These are phyloP conservation scores for Stachybotrys chartarum DNA, from an alignment of 2,329 filamentous ascomycete genomes.

Conservation along the genomic window DNA sequence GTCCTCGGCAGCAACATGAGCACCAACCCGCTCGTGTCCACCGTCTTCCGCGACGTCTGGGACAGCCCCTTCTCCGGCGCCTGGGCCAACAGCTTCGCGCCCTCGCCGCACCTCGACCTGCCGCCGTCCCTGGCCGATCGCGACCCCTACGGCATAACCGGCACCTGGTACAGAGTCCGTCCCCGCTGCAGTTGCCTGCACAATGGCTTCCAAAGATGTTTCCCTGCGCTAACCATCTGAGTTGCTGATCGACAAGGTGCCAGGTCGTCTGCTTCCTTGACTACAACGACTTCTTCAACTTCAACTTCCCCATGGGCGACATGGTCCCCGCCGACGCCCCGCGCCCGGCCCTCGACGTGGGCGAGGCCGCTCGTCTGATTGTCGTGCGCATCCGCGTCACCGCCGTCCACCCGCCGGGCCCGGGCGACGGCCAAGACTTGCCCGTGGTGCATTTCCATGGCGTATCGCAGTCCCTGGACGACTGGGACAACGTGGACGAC, in stretches of 20 bases:
- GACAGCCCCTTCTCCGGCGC: slow-evolving; percentile 47
- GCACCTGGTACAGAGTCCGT: slow-evolving; percentile 62
- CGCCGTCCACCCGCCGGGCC: slow-evolving; percentile 49
- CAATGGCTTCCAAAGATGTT: not conserved
- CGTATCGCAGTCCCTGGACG: slow-evolving; percentile 53
- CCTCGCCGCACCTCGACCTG: slow-evolving; percentile 24
- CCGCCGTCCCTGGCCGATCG: slow-evolving; percentile 35
- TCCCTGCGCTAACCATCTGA: not conserved
- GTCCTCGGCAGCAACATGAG: slow-evolving; percentile 58
- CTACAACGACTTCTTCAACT: slow-evolving; percentile 64
- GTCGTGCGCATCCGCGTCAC: slow-evolving; percentile 59
- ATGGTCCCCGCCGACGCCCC: slow-evolving; percentile 33
- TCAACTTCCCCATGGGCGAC: slow-evolving; percentile 55
- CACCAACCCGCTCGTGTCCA: slow-evolving; percentile 35
- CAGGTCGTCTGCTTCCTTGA: slow-evolving; percentile 48
- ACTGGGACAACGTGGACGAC: slow-evolving; percentile 50
- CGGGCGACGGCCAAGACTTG: slow-evolving; percentile 46
- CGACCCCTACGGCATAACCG: slow-evolving; percentile 66
- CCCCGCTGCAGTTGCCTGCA: not conserved
- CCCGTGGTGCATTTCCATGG: slow-evolving; percentile 66
- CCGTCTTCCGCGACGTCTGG: slow-evolving; percentile 47
- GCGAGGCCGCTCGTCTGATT: slow-evolving; percentile 65
- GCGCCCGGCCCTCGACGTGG: slow-evolving; percentile 47
- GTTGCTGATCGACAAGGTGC: slow-evolving; percentile 10
- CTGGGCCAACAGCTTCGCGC: slow-evolving; percentile 42